Evolutionary conservation across 75 land plant species (phyloP), one percentile per base, ranked within the genome.

Genomic region (Azolla pinnata): DNA sequence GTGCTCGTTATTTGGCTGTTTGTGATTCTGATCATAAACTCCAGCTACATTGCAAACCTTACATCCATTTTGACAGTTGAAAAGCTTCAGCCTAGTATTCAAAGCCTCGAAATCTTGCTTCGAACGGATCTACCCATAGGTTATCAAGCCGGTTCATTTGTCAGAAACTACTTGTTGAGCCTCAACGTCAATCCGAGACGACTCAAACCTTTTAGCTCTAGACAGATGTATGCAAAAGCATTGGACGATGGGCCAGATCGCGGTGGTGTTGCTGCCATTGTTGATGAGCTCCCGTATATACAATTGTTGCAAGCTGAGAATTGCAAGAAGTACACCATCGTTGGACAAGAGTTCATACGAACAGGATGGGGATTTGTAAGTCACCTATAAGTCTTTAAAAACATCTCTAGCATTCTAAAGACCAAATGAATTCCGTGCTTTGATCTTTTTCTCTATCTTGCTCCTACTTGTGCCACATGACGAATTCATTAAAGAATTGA

Each of bases 1-100:
- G 84, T 87, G 68, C 71, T 87, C n/a, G 63, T 87, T 42, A 70
- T 87, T 29, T 87, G 91, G 91, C 77, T 87, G 20, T 83, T 83
- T 75, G 83, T 87, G 49, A 85, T 85, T 57, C 46, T 86, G 51
- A 86, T 86, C 26, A 62, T 86, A 31, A 79, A 65, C 29, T 80
- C 86, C 8, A 82, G 86, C 57, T 86, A 86, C 69, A 82, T 83
- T 20, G 90, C 90, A 5, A 82, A 62, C 50, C 68, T 82, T 1
- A 66, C 81, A 8, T 82, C 84, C 40, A 78, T 82, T 56, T 74
- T 82, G 35, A 82, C 84, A 20, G 72, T 78, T n/a, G 69, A 46
- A 47, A 65, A 71, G 35, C 57, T 82, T 1, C 18, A 45, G 28
- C 85, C 81, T 2, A 46, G 68, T 19, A 65, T 77, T 7, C 57